These are phyloP conservation scores for Cubamyces sp. DNA, from an alignment of 768 basidiomycete species.

Conservation along the genomic window DNA sequence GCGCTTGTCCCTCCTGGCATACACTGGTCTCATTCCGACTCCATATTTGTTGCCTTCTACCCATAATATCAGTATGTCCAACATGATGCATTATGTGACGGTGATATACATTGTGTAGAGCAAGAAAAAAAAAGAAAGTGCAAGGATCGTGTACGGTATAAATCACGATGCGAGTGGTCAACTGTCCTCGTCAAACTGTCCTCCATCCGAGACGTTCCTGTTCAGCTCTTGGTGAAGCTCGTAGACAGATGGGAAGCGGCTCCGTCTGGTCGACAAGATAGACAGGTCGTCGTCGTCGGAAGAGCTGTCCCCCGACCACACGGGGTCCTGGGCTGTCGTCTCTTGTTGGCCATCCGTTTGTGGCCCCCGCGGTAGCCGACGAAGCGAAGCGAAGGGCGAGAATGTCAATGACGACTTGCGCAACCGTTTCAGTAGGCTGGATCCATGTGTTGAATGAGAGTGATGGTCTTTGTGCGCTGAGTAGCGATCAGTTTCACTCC, in stretches of 20 bases:
- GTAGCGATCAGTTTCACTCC: slow-evolving; percentile 16
- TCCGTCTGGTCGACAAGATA: slow-evolving; percentile 25
- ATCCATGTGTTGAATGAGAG: not conserved
- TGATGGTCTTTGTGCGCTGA: slow-evolving; percentile 7
- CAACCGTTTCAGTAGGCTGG: slow-evolving; percentile 28
- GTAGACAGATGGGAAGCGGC: slow-evolving; percentile 21
- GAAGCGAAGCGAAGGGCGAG: slow-evolving; percentile 31
- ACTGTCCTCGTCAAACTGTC: slow-evolving; percentile 11
- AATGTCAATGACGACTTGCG: slow-evolving; percentile 31
- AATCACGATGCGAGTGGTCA: not conserved
- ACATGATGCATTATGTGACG: too few species aligned
- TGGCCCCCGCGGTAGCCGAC: slow-evolving; percentile 20
- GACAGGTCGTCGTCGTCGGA: slow-evolving; percentile 34
- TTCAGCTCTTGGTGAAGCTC: slow-evolving; percentile 23
- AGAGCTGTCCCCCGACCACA: slow-evolving; percentile 35
- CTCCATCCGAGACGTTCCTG: slow-evolving; percentile 17
- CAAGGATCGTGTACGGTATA: not conserved
- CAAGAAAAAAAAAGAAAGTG: too few species aligned
- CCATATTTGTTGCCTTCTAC: too few species aligned
- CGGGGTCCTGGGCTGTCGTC: slow-evolving; percentile 11
- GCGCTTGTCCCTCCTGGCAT: not conserved
- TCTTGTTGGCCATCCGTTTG: slow-evolving; percentile 3
- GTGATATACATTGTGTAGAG: too few species aligned
- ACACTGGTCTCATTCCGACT: too few species aligned
- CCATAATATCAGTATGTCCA: too few species aligned